Base-by-base conservation (phyloP, 2,329 filamentous ascomycete genomes). In the Aspergillus jensenii region DNA sequence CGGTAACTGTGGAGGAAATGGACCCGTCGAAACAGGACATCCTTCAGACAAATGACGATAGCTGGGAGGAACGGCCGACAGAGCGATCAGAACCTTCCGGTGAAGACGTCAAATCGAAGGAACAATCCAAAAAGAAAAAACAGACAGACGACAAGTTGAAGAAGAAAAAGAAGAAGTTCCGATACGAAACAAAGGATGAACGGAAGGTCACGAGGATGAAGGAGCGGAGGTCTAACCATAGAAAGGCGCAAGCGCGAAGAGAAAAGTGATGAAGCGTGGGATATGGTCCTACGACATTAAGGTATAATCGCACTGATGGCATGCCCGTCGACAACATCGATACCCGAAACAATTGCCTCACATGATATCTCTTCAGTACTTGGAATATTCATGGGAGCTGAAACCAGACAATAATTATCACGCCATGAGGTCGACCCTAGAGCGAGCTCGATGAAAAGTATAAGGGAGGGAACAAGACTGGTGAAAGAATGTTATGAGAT, bases 1-100 rank as follows among this genome's bases (percentile, higher is more conserved):
- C 91, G 1, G 95, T 99, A 25, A 97, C 91, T 0, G 87, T 99
- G 1, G 93, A 97, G 73, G 89, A 90, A 11, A 91, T 99, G 65
- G 89, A 88, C 62, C 84, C 96, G 15, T 88, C 89, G 12, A 85
- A 86, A 64, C 86, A 92, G 55, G 90, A 90, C 0, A 77, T 96
- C 48, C 81, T 85, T 58, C 87, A 84, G 66, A 79, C 81, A 3
- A 74, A 71, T 40, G 63, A 67, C 51, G 66, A 73, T 54, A 68
- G 67, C 7, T 62, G 62, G 6, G 67, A 68, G 1, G 65, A 71
- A 39, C 63, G 65, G 35, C 65, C 64, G 60, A 63, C 59, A 27
- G 52, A 64, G 31, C 54, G 66, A 37, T 43, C 49, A 25, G 76
- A 78, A 53, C 67, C 60, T 12, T 62, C 69, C n/a, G 9, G 27